Evolutionary conservation across 1,139 yeast genomes (phyloP), one percentile per base, ranked within the genome.

Genomic region (Geotrichum macrosporum): DNA sequence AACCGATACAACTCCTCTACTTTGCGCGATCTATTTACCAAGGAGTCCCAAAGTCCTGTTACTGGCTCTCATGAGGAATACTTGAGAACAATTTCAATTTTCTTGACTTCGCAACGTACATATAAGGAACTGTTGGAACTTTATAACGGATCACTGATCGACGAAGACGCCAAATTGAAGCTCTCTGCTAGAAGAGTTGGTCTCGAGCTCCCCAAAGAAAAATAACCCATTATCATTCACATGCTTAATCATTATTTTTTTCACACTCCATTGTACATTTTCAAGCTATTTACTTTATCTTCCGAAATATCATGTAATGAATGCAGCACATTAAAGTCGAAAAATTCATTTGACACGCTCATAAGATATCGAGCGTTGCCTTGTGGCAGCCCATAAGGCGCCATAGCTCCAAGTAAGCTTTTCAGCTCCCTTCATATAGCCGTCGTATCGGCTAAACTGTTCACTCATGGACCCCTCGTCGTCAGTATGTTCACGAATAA

Each of bases 401-500:
- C 89, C 80, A 63, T 86, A 86, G 54, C 94, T 83, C 98, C 98
- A 92, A 4, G 96, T 88, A 59, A 92, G 75, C 56, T 85, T 77
- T 48, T 70, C 67, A 0, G 97, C 97, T 2, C 98, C 98, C 65
- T 81, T 84, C 83, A 87, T 80, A 62, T 65, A 86, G 0, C 98
- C 98, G 37, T 75, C 78, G 57, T 80, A 76, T 58, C 77, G 78
- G 67, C 84, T 86, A 64, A 86, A 85, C 61, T 92, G 96, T 64
- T 92, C 98, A 58, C 89, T 81, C 79, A 89, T 79, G 43, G 76
- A 76, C 4, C 95, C 96, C n/a, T 76, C 73, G 30, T 67, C 66
- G 57, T 80, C 85, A 24, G 80, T 81, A 66, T 89, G 97, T 42
- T 76, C 77, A 56, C 80, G 76, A 33, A 88, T 73, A 20, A 84